Base-by-base conservation (phyloP, 2,329 filamentous ascomycete genomes). In the Coniochaeta sp. region DNA sequence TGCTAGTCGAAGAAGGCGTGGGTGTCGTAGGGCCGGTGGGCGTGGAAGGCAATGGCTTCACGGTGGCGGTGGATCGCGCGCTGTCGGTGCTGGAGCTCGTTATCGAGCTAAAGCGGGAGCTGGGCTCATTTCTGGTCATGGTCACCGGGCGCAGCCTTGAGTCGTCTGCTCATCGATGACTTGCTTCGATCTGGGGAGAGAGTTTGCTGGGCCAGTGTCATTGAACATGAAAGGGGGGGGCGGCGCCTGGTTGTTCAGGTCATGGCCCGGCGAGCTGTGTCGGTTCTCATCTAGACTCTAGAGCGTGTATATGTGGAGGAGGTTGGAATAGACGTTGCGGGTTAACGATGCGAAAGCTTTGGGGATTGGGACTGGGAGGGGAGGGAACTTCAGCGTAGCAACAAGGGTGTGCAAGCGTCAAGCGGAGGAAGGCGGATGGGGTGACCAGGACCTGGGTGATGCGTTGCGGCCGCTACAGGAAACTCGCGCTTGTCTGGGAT, bases 51-150 rank as follows among this genome's bases (percentile, higher is more conserved):
- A 65, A 68, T 52, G 75, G 75, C 68, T 76, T 82, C 58, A 83
- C 71, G 33, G 86, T 90, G 62, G 82, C 78, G 63, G 76, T 78
- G 55, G 85, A 87, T 61, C 79, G 78, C 69, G 78, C 81, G 72
- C 83, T 87, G 61, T 82, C 78, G 63, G 79, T 80, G 71, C 79
- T 82, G 58, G 79, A 79, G 75, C 80, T 83, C 71, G 81, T 81
- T 58, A 77, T 72, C 57, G 83, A 84, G 72, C 78, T 83, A 77
- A 85, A 79, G 71, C 83, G 84, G 70, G 76, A 75, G 62, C 70
- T 70, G 62, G 73, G 72, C 66, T 87, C 83, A 73, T 84, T 80
- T 70, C 78, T 81, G 71, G 83, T 81, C 85, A 89, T 88, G 69
- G 71, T 81, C 70, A 68, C 69, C 66, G 61, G 38, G 22, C 20